These are phyloP conservation scores for Barbarea vulgaris DNA, from an alignment of 345 rosid genomes.

Conservation along the genomic window DNA sequence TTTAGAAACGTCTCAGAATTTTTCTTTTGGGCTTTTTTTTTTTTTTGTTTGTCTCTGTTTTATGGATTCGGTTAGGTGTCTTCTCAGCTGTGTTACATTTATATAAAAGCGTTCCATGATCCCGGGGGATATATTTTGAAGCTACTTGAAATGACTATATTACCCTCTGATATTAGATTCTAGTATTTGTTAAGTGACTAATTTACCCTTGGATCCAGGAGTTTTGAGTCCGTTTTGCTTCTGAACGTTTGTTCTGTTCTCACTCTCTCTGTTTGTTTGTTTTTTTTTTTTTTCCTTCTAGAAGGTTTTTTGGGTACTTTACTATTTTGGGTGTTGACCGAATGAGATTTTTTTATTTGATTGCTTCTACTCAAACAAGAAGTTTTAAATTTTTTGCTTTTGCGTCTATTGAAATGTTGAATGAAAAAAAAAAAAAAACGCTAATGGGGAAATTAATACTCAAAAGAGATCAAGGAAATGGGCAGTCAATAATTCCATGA, in stretches of 20 bases:
- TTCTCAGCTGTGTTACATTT: not conserved
- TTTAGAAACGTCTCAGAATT: not conserved
- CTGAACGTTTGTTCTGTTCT: constrained; percentile 18
- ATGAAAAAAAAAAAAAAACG: not conserved
- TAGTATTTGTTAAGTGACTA: not conserved
- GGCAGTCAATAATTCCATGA: not conserved
- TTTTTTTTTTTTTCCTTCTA: too few relatives aligned
- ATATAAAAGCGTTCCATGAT: constrained; percentile 15
- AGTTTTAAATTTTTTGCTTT: not conserved
- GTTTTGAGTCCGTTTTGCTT: not conserved
- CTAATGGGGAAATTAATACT: not conserved
- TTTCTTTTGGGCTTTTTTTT: not conserved
- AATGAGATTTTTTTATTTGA: not conserved
- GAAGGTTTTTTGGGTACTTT: not conserved
- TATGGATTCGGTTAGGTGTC: constrained; percentile 19
- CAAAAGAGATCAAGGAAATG: not conserved
- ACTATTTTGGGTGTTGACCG: constrained; percentile 2
- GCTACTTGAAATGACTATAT: not conserved
- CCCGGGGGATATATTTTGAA: constrained; percentile 37
- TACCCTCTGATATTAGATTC: not conserved
- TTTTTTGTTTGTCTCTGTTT: constrained; percentile 4
- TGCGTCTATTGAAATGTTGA: not conserved
- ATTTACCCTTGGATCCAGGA: not conserved
- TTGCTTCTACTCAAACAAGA: not conserved
- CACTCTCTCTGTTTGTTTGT: not conserved